These are phyloP conservation scores for Diaporthe amygdali DNA, from an alignment of 2,329 filamentous ascomycete species.

Conservation along the genomic window DNA sequence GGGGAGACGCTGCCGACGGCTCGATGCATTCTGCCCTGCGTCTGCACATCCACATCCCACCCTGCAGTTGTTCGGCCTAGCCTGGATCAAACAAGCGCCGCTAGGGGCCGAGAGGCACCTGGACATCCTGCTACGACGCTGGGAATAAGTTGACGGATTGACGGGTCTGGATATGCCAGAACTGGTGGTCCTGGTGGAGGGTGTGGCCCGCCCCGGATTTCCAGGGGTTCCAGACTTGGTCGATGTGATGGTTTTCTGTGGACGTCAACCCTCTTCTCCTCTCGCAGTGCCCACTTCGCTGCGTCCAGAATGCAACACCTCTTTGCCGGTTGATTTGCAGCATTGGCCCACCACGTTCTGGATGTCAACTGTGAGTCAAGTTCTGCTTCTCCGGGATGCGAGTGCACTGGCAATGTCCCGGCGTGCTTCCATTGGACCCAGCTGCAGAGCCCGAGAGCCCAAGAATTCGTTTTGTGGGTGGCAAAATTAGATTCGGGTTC, in stretches of 20 bases:
- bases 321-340: neutral
- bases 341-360: neutral
- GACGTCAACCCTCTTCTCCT: slow-evolving; percentile 7
- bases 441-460: neutral
- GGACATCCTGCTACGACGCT: neutral
- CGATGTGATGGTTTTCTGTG: neutral
- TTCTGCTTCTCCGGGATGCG: neutral
- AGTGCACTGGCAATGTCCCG: neutral
- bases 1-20: slow-evolving; percentile 23
- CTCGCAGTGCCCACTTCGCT: neutral
- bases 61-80: neutral
- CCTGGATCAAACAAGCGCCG: neutral
- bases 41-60: neutral
- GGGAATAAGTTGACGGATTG: slow-evolving; percentile 4
- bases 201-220: slow-evolving; percentile 19
- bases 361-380: neutral
- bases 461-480: slow-evolving; percentile 12
- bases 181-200: neutral
- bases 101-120: slow-evolving; percentile 17
- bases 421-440: neutral
- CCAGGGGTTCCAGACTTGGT: neutral
- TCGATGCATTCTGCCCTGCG: slow-evolving; percentile 10
- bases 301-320: slow-evolving; percentile 9
- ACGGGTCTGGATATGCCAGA: neutral
- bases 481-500: slow-evolving; percentile 11